Base-by-base conservation (phyloP, 164 flowering plant species). In the Sedum album region DNA sequence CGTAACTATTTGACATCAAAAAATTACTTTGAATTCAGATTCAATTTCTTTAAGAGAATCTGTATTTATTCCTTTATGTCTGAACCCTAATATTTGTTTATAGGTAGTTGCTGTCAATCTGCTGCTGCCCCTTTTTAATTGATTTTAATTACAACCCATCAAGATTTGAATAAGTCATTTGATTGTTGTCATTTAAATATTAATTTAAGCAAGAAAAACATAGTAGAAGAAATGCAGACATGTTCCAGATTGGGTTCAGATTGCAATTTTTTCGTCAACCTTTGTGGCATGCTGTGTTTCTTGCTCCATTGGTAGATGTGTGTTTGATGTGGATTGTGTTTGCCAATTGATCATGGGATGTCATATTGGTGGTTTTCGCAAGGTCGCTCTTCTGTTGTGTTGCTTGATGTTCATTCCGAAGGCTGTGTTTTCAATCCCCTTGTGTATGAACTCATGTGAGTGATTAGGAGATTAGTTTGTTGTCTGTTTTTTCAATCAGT, bases 391-490 rank as follows among this genome's bases (percentile, higher is more conserved):
- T 9, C 67, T 65, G 49, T 42, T 81, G 17, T 75, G 55, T 26
- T 72, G 26, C 72, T 69, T 80, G 72, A 67, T 83, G 62, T 70
- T 82, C 71, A 73, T 86, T 65, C 71, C 68, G 65, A 75, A 68
- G 72, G 69, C 78, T 73, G 73, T 74, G 48, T 55, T 69, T 71
- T 76, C 88, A 11, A 76, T 67, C 72, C 96, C 96, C 42, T 69
- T 86, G 18, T 87, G 92, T 76, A 79, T 79, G 60, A 84, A 89
- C 68, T 85, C 86, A 74, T 83, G 97, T 86, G 69, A 57, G 93
- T 85, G 53, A 42, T 42, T 28, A 30, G 5, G 33, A 28, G 31
- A 5, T 25, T 1, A 57, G 0, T 26, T 14, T 30, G 17, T 57
- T 30, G 11, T 14, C 20, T 26, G 62, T 13, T 60, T 38, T 71